Evolutionary conservation across 495 filamentous ascomycete genomes (phyloP), one percentile per base, ranked within the genome.

Genomic region (Trichocladium antarcticum): DNA sequence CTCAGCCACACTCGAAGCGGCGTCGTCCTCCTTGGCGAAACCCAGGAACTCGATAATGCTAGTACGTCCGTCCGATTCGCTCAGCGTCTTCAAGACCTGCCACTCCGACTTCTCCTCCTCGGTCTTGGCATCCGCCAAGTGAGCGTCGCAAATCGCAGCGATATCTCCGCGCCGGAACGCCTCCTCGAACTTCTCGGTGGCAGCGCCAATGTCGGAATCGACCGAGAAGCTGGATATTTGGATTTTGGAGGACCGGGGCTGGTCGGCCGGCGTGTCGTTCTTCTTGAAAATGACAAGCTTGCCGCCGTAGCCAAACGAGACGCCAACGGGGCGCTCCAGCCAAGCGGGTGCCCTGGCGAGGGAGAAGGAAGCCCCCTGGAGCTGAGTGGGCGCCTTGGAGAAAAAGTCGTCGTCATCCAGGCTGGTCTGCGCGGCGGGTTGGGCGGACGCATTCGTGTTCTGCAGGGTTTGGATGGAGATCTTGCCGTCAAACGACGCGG

Each of bases 401-500:
- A 99, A 99, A 73, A 99, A 99, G 57, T 96, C 93, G 61, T 95
- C 92, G 27, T 85, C 90, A 63, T 96, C 89, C 16, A 88, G 64
- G 41, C 77, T 72, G 40, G 59, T 72, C 53, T 74, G 72, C 1
- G 67, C 59, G 12, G 67, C 63, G 15, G 68, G 83, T 39, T 76
- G 74, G 31, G 83, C 77, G 46, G 78, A 76, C 9, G 78, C 70
- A 41, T 82, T 79, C 17, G 89, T 95, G 60, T 89, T 95, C 60
- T 99, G 92, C 32, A 95, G 75, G 9, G 90, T 89, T 56, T 95
- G 89, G 19, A 99, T 73, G 14, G 82, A 80, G 54, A 99, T 93
- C 65, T 87, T 93, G 37, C 93, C 92, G 60, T 97, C 92, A 55
- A 97, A 97, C 3, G 90, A 94, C 15, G 93, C 93, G 9, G 90